These are phyloP conservation scores for Waltergamsia citrina DNA, from an alignment of 2,329 filamentous ascomycete genomes.

Conservation along the genomic window DNA sequence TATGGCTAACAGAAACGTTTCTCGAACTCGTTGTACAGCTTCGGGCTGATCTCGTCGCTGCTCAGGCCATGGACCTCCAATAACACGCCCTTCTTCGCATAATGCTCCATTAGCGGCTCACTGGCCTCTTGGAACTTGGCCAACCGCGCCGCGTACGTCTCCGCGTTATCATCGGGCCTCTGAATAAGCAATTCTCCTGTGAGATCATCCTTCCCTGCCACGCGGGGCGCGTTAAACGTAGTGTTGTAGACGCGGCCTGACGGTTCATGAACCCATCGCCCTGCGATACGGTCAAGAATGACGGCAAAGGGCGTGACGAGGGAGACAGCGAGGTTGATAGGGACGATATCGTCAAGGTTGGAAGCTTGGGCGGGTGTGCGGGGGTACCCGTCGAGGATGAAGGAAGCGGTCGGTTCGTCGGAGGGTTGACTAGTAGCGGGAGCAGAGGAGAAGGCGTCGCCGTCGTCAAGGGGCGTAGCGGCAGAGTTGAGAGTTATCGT, in stretches of 20 bases:
- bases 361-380: slow-evolving; percentile 74
- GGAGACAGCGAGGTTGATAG: slow-evolving; percentile 91
- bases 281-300: slow-evolving; percentile 81
- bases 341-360: slow-evolving; percentile 70
- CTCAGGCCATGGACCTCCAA: slow-evolving; percentile 82
- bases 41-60: slow-evolving; percentile 92
- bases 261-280: slow-evolving; percentile 86
- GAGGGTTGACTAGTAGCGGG: slow-evolving; percentile 34
- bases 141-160: slow-evolving; percentile 74
- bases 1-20: slow-evolving; percentile 53
- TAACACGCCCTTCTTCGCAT: slow-evolving; percentile 72
- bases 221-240: slow-evolving; percentile 77
- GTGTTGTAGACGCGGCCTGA: slow-evolving; percentile 95
- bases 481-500: slow-evolving; percentile 12
- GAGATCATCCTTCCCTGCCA: slow-evolving; percentile 75
- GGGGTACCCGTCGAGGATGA: slow-evolving; percentile 94
- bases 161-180: slow-evolving; percentile 76
- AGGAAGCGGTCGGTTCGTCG: slow-evolving; percentile 71
- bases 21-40: slow-evolving; percentile 76
- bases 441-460: slow-evolving; percentile 20
- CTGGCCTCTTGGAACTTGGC: slow-evolving; percentile 83
- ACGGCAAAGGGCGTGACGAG: slow-evolving; percentile 78
- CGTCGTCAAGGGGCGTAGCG: neutral
- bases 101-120: slow-evolving; percentile 77
- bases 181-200: slow-evolving; percentile 82